Base-by-base conservation (phyloP, 2,329 filamentous ascomycete genomes). In the Huntiella moniliformis region DNA sequence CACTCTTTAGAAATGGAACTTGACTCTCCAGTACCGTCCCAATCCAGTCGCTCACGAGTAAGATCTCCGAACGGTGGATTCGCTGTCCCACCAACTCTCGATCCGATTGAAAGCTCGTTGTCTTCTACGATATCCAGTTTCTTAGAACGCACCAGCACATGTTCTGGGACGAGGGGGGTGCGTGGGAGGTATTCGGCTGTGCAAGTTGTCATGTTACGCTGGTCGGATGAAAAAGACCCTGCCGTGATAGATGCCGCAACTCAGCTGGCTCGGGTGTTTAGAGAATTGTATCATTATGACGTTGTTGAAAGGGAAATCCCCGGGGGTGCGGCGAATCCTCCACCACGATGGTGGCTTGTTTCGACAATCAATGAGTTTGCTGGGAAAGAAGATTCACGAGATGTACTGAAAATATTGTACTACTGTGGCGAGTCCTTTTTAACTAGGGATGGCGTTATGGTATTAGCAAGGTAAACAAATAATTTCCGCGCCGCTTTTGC, bases 341-440 rank as follows among this genome's bases (percentile, higher is more conserved):
- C 62, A 55, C 63, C 70, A 3, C 70, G 64, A 61, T 63, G 69
- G 49, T 74, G 70, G 70, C 61, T 75, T 38, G 65, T 66, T 3
- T 60, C 65, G 12, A 64, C 63, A 39, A 63, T 74, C 18, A 67
- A 64, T 48, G 63, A 67, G 36, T 75, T 74, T 55, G 63, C 69
- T 40, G 68, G 70, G 46, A 64, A 67, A 18, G 62, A 63, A 35
- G 70, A 75, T 51, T 64, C 67, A 44, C 66, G 71, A 36, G 71
- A 75, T 52, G 65, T 70, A 15, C 56, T 76, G 47, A 75, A 75
- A 53, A 67, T 76, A 46, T 64, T 76, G 40, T 74, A 72, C 54
- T 76, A 76, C 53, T 67, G 64, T 11, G 72, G 72, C 5, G 63
- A 69, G 47, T 72, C 66, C 36, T 71, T 67, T 52, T 58, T 75